Conservation (phyloP, 441 rosid species). For the Gossypium trilobum region DNA sequence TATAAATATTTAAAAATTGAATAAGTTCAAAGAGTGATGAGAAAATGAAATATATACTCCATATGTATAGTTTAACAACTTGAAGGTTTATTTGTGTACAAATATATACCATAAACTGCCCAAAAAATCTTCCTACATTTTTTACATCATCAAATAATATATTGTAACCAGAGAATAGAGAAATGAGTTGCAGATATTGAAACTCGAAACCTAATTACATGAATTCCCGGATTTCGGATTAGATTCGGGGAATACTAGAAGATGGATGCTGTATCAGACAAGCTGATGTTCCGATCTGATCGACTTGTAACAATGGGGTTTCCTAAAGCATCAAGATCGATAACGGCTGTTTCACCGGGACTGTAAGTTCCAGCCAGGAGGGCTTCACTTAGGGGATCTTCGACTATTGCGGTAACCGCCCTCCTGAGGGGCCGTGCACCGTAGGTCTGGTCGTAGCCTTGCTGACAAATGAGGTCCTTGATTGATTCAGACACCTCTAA, state of each 20-base stretch:
- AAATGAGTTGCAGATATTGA: not conserved
- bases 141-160: not conserved
- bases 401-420: constrained; percentile 64
- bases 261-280: constrained; percentile 44
- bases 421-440: constrained; percentile 90
- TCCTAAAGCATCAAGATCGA: constrained; percentile 70
- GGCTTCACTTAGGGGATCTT: constrained; percentile 82
- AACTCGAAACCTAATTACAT: no score
- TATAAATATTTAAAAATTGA: not conserved
- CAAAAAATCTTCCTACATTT: not conserved
- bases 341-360: constrained; percentile 68
- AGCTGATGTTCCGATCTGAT: constrained; percentile 35
- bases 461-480: constrained; percentile 65
- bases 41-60: not conserved
- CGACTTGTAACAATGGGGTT: constrained; percentile 49
- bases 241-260: constrained; percentile 13
- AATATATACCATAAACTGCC: not conserved
- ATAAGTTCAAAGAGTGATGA: not conserved
- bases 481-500: constrained; percentile 70
- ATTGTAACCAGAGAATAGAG: not conserved
- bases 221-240: no score
- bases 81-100: not conserved
- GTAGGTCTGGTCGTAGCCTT: constrained; percentile 64
- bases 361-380: constrained; percentile 56
- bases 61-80: not conserved